Evolutionary conservation across 1,284 basidiomycete genomes (phyloP).

Genomic region (Cutaneotrichosporon sp.): DNA sequence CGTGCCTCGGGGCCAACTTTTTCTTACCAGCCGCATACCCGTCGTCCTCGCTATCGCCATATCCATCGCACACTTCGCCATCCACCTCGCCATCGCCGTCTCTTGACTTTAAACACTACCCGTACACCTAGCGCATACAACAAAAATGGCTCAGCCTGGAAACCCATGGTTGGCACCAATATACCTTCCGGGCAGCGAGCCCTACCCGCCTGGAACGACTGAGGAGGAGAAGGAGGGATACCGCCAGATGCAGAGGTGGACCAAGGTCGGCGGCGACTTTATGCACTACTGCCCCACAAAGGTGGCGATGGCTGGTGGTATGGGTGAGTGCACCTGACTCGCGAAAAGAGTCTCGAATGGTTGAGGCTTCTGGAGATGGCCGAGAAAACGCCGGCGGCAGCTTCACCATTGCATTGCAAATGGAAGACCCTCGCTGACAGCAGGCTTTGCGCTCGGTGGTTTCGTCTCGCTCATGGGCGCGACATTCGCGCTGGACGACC

Average conservation of each 20-base stretch:
- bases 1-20: conserved; percentile 2
- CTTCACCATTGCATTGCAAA: too few species aligned
- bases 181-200: conserved; percentile 55
- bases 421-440: conserved; percentile 4
- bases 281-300: conserved; percentile 80
- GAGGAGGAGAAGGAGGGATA: conserved; percentile 73
- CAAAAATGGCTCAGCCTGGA: neutral
- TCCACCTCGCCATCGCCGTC: neutral
- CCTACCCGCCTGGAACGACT: conserved; percentile 71
- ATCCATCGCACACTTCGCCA: neutral
- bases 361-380: neutral
- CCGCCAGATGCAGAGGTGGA: conserved; percentile 71
- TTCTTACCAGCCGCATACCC: neutral
- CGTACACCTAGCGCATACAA: neutral
- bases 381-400: too few species aligned
- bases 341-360: neutral
- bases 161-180: conserved; percentile 45
- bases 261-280: conserved; percentile 64
- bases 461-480: conserved; percentile 96
- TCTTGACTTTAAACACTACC: neutral
- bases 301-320: conserved; percentile 71
- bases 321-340: conserved; percentile 60
- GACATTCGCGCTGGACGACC: conserved; percentile 94
- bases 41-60: neutral
- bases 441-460: conserved; percentile 86